Evolutionary conservation across 2,329 filamentous ascomycete genomes (phyloP), one percentile per base, ranked within the genome.

Genomic region (Ramularia collo-cygni): DNA sequence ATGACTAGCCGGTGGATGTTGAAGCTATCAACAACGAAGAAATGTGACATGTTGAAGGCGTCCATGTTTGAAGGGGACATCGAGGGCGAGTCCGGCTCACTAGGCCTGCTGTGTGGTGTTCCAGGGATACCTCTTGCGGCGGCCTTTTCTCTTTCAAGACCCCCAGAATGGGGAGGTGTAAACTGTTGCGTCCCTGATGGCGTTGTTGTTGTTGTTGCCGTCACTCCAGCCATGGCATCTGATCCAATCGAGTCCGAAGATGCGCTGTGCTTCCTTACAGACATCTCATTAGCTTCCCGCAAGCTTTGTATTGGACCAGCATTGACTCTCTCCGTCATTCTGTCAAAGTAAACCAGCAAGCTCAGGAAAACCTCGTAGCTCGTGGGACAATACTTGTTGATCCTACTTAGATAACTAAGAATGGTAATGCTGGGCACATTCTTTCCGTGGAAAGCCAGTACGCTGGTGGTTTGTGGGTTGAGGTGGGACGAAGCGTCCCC

Each of bases 331-430:
- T 96, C 92, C 30, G 90, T 95, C 92, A 98, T 98, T 47, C 92
- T 84, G 62, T 98, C 92, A 65, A 98, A 98, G 65, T 96, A 98
- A 21, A 98, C 89, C 40, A 98, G 68, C 56, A 98, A 67, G 60
- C 89, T 95, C 44, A 98, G 69, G 59, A 98, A 98, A 0, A 98
- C 92, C 64, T 98, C 92, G 61, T 95, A 98, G 1, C 92, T 96
- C 4, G 92, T 96, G 1, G 92, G 92, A 58, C 92, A 98, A 66
- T 98, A 98, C 68, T 95, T 95, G 68, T 98, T 90, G 60, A 98
- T 96, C 44, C 92, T 81, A 55, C 83, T 90, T 38, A 98, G 70
- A 57, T 98, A 98, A 72, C 88, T 96, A 45, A 94, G 71, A 46
- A 98, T 96, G 14, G 89, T 95, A 56, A 98, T 98, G 58, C 85